These are phyloP conservation scores for Cerioporus squamosus DNA, from an alignment of 1,284 basidiomycete genomes.

Conservation along the genomic window DNA sequence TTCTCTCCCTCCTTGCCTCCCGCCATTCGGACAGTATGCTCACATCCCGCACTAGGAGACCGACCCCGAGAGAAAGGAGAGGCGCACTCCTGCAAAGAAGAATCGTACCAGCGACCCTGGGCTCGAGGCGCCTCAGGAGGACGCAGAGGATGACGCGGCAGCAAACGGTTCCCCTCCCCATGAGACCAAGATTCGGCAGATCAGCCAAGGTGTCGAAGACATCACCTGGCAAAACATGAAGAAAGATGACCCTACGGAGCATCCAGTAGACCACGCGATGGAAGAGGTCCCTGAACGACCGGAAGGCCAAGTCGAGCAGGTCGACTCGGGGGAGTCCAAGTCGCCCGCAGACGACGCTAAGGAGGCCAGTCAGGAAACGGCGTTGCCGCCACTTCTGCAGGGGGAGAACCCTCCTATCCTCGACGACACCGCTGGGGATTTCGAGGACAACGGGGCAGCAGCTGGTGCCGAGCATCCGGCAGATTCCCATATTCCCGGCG, in stretches of 20 bases:
- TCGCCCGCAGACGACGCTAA: background rate
- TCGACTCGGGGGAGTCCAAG: background rate
- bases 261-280: constrained; percentile 9
- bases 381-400: constrained; percentile 10
- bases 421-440: constrained; percentile 24
- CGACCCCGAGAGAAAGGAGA: constrained; percentile 42
- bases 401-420: constrained; percentile 29
- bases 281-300: constrained; percentile 29
- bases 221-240: constrained; percentile 65
- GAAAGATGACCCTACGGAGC: constrained; percentile 29
- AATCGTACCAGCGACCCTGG: constrained; percentile 52
- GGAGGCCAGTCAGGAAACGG: background rate
- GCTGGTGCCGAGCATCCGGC: constrained; percentile 32
- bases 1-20: too few relatives aligned
- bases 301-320: background rate
- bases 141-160: constrained; percentile 45
- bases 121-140: constrained; percentile 67
- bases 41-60: constrained; percentile 44
- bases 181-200: constrained; percentile 74
- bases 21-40: background rate
- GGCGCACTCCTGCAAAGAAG: constrained; percentile 70
- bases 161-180: constrained; percentile 66
- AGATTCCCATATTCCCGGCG: constrained; percentile 21
- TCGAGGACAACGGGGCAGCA: constrained; percentile 30
- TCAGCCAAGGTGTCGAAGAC: constrained; percentile 78